A percentile compares a stretch with the other conserved stretches of the same genome.
phyloP scores from a whole-genome alignment of 2,329 filamentous ascomycete genomes.

The Chaetomium sp. region DNA sequence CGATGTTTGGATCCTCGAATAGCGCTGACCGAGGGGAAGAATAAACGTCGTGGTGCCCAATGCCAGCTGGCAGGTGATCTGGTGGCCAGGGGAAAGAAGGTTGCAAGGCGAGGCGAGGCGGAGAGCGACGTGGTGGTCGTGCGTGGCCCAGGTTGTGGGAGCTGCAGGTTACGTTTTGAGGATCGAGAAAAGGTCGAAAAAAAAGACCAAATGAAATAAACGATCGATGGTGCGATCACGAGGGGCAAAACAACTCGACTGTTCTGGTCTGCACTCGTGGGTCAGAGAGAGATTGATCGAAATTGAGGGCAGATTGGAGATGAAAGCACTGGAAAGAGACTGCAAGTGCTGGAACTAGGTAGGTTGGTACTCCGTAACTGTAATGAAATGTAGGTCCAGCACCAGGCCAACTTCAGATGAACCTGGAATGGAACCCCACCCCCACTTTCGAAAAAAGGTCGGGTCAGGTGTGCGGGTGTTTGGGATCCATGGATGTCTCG shows the following conservation, averaged over 20 bases:
- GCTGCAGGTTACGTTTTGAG: conserved; percentile 5
- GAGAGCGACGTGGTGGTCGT: conserved; percentile 25
- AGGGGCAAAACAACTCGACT: background rate
- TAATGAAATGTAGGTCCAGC: background rate
- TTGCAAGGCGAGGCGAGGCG: conserved; percentile 12
- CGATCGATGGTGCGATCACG: background rate
- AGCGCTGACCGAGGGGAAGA: background rate
- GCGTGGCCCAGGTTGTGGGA: conserved; percentile 11
- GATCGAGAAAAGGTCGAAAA: background rate
- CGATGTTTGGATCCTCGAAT: conserved; percentile 4
- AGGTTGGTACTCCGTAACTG: too few species aligned
- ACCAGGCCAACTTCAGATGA: conserved; percentile 13
- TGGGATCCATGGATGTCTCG: background rate
- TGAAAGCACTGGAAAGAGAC: background rate
- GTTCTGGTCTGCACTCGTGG: background rate
- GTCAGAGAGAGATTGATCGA: background rate
- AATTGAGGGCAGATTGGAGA: background rate
- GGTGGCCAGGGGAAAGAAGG: conserved; percentile 7
- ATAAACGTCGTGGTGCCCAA: conserved; percentile 28
- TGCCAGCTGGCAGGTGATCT: conserved; percentile 31
- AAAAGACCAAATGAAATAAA: background rate
- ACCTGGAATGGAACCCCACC: background rate
- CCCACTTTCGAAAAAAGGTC: background rate
- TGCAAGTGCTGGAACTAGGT: background rate
- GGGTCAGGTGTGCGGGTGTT: conserved; percentile 7